These are phyloP conservation scores for Picea sitchensis DNA, from an alignment of 75 land plant species.

Conservation along the genomic window DNA sequence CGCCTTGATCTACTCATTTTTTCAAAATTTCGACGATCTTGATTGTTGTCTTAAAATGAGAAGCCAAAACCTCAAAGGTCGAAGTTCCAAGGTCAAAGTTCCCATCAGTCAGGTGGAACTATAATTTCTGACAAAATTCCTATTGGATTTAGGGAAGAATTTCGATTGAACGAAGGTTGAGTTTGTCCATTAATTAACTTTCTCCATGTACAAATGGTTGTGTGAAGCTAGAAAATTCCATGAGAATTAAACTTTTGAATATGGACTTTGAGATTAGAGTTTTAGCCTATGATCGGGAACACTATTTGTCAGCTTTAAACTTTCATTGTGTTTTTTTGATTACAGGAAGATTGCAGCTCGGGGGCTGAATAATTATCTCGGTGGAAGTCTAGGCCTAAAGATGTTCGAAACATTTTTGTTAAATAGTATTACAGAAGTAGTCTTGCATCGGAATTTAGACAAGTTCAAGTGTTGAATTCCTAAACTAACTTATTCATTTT, in stretches of 20 bases:
- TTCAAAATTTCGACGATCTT: no score
- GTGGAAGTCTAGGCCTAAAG: neutral
- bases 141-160: no score
- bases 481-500: neutral
- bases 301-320: neutral
- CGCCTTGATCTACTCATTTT: no score
- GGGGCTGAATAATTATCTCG: neutral
- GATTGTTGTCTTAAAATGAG: no score
- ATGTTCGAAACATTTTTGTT: neutral
- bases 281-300: neutral
- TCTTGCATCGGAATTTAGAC: neutral
- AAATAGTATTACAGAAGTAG: neutral
- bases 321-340: neutral
- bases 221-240: no score
- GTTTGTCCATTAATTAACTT: neutral
- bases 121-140: no score
- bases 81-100: no score
- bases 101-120: no score
- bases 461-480: neutral
- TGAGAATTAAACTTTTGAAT: no score
- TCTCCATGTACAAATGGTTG: neutral
- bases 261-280: neutral
- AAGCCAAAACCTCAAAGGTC: no score
- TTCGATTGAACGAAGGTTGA: neutral
- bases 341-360: slow-evolving; percentile 12